Conservation (phyloP, 352 stramenopile species). For the Phytophthora brassicae region DNA sequence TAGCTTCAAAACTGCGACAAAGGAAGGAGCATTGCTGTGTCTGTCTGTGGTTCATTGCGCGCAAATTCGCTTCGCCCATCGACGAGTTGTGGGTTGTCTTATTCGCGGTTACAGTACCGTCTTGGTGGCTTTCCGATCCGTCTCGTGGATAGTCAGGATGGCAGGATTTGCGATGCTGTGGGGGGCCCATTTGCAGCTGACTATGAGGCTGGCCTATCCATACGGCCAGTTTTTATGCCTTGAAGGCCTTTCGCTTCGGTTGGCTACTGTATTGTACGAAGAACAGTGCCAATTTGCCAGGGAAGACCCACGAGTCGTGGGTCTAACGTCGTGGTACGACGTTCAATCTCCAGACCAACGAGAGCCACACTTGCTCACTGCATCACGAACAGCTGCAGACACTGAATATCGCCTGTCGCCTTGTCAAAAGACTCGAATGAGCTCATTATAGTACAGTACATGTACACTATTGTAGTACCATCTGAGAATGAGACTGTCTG, state of each 20-base stretch:
- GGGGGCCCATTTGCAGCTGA: constrained; percentile 36
- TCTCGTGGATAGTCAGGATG: constrained; percentile 31
- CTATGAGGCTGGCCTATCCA: constrained; percentile 31
- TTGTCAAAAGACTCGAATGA: no score
- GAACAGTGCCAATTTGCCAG: no score
- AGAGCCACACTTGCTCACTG: constrained; percentile 25
- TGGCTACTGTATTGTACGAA: no score
- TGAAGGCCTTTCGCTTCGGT: constrained; percentile 24
- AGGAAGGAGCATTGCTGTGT: neutral
- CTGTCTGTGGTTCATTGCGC: neutral
- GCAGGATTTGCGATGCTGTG: constrained; percentile 34
- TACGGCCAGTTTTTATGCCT: constrained; percentile 30
- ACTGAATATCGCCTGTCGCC: constrained; percentile 24
- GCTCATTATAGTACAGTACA: no score
- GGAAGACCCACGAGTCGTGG: no score
- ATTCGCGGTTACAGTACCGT: no score
- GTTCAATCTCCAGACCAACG: constrained; percentile 13
- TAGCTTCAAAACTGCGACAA: no score
- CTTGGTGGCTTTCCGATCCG: constrained; percentile 10
- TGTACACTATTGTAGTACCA: constrained; percentile 18
- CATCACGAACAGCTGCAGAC: constrained; percentile 26
- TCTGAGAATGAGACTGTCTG: constrained; percentile 27
- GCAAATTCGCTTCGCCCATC: neutral
- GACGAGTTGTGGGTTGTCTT: constrained; percentile 2
- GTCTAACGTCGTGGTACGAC: no score